Conservation (phyloP, 768 basidiomycete genomes). For the Gloeostereum incarnatum region DNA sequence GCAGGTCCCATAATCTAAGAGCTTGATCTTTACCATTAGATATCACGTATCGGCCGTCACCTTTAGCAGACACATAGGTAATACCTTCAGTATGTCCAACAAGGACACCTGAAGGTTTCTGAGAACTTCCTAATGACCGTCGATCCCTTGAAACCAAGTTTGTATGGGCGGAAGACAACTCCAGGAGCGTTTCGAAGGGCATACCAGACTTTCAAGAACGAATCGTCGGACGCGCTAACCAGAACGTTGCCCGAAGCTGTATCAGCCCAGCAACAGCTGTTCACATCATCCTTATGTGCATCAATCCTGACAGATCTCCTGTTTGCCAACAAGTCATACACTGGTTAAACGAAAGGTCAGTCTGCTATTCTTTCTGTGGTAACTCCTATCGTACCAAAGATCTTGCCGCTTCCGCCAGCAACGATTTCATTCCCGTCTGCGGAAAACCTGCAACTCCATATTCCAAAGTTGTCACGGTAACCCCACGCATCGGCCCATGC, state of each 20-base stretch:
- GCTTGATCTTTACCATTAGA: conserved; percentile 97
- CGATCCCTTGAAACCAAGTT: conserved; percentile 34
- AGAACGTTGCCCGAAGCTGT: conserved; percentile 88
- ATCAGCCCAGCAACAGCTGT: conserved; percentile 95
- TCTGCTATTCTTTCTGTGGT: too few relatives aligned
- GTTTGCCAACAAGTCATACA: conserved; percentile 84
- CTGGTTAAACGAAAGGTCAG: conserved; percentile 27
- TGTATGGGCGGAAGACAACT: conserved; percentile 26
- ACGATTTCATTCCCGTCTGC: conserved; percentile 94
- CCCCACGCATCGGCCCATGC: conserved; percentile 16
- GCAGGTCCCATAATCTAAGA: conserved; percentile 85
- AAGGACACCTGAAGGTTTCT: conserved; percentile 85
- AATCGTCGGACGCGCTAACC: conserved; percentile 92
- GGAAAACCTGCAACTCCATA: conserved; percentile 95
- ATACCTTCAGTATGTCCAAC: conserved; percentile 96
- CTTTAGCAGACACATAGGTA: conserved; percentile 91
- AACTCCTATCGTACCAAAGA: too few relatives aligned
- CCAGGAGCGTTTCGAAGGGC: conserved; percentile 31
- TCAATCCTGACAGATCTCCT: conserved; percentile 72
- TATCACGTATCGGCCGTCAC: conserved; percentile 91
- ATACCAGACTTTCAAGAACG: conserved; percentile 92
- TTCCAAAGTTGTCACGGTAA: conserved; percentile 47
- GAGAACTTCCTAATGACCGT: conserved; percentile 40
- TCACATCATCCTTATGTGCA: conserved; percentile 90
- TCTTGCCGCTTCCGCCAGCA: conserved; percentile 80